Conservation (phyloP, 352 stramenopile species). For the Pythium dissimile region DNA sequence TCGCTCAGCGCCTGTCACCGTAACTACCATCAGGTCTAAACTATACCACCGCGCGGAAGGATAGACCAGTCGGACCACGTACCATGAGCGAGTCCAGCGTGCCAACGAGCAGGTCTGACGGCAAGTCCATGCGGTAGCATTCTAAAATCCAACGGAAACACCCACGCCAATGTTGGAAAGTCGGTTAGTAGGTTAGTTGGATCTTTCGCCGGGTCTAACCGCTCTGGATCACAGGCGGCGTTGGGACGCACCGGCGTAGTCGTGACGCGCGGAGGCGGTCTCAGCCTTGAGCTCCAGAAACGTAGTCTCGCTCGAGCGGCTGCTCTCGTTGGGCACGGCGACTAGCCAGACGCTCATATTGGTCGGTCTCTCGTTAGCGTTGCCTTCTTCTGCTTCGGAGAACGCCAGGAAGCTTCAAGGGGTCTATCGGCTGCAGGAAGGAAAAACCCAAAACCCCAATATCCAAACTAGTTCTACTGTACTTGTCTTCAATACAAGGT, state of each 20-base stretch:
- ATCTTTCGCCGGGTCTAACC: background rate
- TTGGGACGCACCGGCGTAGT: slow-evolving; percentile 56
- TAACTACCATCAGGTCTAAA: background rate
- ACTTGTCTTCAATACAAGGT: background rate
- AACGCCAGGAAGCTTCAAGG: slow-evolving; percentile 18
- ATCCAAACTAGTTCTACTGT: slow-evolving; percentile 4
- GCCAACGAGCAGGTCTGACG: slow-evolving; percentile 93
- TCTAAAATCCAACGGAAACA: slow-evolving; percentile 27
- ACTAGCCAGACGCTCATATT: slow-evolving; percentile 74
- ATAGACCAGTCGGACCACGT: background rate
- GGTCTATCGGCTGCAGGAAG: background rate
- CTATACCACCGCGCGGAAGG: background rate
- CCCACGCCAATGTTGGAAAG: background rate
- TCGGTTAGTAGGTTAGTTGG: background rate
- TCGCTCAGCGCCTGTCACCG: slow-evolving; percentile 76
- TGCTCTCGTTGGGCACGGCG: slow-evolving; percentile 82
- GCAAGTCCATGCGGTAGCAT: slow-evolving; percentile 87
- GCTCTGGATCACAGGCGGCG: background rate
- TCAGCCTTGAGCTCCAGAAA: slow-evolving; percentile 85
- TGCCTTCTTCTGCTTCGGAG: slow-evolving; percentile 6
- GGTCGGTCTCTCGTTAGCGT: slow-evolving; percentile 6
- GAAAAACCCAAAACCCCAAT: slow-evolving; percentile 13
- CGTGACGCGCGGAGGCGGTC: slow-evolving; percentile 75
- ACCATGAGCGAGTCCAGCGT: slow-evolving; percentile 98
- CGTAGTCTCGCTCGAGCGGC: slow-evolving; percentile 74